A percentile compares a stretch with the other conserved stretches of the same genome.
These are phyloP conservation scores for Kazachstania bromeliacearum DNA, from an alignment of 805 yeast species.

Conservation along the genomic window DNA sequence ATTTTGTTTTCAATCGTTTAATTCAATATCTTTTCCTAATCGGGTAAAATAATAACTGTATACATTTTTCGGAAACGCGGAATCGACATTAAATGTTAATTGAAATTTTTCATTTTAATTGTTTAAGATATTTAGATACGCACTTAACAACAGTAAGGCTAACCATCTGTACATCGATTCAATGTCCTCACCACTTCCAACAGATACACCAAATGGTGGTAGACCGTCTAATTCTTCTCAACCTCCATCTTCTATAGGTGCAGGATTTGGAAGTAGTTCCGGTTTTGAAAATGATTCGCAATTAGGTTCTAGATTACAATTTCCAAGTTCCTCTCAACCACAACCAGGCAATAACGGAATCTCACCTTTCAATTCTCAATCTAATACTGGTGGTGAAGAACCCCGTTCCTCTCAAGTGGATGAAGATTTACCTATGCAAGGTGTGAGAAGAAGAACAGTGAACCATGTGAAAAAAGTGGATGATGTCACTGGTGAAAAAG, in stretches of 20 bases:
- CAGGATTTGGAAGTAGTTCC: slow-evolving; percentile 24
- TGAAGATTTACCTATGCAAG: slow-evolving; percentile 20
- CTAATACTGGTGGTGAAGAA: slow-evolving; percentile 4
- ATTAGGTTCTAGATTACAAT: slow-evolving; percentile 19
- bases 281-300: slow-evolving; percentile 22
- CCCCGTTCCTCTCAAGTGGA: slow-evolving; percentile 1
- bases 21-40: not conserved
- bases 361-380: slow-evolving; percentile 21
- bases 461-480: slow-evolving; percentile 74
- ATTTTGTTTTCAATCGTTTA: not conserved
- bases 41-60: slow-evolving; percentile 2
- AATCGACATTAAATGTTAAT: too few species aligned
- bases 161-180: not conserved
- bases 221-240: slow-evolving; percentile 21
- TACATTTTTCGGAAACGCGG: too few species aligned
- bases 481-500: slow-evolving; percentile 90
- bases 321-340: slow-evolving; percentile 25
- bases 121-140: not conserved
- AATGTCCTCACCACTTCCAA: slow-evolving; percentile 21
- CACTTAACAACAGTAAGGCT: too few species aligned
- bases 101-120: too few species aligned
- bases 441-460: slow-evolving; percentile 44
- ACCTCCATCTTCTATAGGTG: slow-evolving; percentile 26
- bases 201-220: slow-evolving; percentile 13
- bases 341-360: slow-evolving; percentile 8